Evolutionary conservation across 1,284 basidiomycete species (phyloP).

Genomic region (Porodaedalea pini): DNA sequence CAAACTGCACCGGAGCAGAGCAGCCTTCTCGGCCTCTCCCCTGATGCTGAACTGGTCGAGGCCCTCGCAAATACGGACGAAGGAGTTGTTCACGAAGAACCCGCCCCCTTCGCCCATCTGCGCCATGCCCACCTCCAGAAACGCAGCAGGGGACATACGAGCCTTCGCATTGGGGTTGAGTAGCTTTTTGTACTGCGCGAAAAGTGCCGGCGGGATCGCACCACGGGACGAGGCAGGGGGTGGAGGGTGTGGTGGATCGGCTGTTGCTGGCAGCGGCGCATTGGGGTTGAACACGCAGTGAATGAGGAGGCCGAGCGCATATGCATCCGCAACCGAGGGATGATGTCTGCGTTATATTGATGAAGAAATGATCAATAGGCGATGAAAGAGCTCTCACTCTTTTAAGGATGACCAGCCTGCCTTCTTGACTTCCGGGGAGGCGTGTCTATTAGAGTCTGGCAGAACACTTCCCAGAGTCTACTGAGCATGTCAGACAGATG

Average conservation of each 20-base stretch:
- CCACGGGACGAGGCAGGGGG: conserved; percentile 75
- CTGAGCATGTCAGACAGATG: conserved; percentile 28
- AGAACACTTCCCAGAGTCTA: conserved; percentile 72
- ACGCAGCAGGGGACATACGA: conserved; percentile 71
- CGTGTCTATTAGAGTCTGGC: conserved; percentile 55
- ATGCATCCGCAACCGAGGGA: conserved; percentile 75
- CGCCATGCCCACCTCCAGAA: conserved; percentile 79
- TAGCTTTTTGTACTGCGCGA: conserved; percentile 82
- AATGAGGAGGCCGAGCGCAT: conserved; percentile 82
- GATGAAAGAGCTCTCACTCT: conserved; percentile 52
- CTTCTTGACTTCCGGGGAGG: conserved; percentile 89
- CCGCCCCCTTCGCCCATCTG: conserved; percentile 58
- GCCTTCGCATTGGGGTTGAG: conserved; percentile 84
- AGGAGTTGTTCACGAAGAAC: conserved; percentile 82
- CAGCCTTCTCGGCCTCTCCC: conserved; percentile 77
- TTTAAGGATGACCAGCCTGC: conserved; percentile 80
- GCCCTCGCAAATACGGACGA: conserved; percentile 83
- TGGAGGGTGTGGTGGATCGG: conserved; percentile 67
- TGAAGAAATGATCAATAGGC: neutral
- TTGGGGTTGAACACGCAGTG: conserved; percentile 84
- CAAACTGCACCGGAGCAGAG: conserved; percentile 61
- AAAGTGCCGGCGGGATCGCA: conserved; percentile 72
- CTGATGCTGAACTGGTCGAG: conserved; percentile 86
- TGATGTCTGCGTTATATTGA: conserved; percentile 50
- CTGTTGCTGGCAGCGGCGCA: conserved; percentile 65